Base-by-base conservation (phyloP, 257 asterid species). In the Thymus quinquecostatus region DNA sequence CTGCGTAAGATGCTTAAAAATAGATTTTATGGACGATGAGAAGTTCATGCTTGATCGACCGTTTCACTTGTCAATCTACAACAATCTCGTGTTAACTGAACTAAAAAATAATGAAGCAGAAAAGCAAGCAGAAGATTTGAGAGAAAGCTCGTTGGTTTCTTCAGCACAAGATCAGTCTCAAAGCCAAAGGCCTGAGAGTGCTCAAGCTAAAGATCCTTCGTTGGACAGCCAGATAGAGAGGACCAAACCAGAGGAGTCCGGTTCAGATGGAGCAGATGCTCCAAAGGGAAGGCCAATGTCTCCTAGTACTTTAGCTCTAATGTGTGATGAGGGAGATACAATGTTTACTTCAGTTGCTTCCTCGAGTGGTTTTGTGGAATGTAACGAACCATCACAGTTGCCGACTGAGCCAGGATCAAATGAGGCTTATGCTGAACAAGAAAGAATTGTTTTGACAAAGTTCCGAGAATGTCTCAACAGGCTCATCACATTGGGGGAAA, bases 301-400 rank as follows among this genome's bases (percentile, higher is more conserved):
- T 64, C 99, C 98, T 11, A 92, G 96, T 77, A 95, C 98, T 27
- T 81, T 92, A 81, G 99, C 99, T 69, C 84, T 95, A 75, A 89
- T 95, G 98, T 95, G 99, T 29, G 97, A 95, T 49, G 99, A 95
- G 81, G 86, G 82, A 78, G 97, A 89, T 71, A 72, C 92, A 6
- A 80, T 90, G 87, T 93, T 91, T 77, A 43, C 87, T 73, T 44
- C 87, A 49, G 73, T 72, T 76, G 71, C 84, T 86, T 77, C 92
- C 70, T 68, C 86, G 7, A 83, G 84, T 82, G 86, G 86, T 21
- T 70, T 80, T 56, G 81, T 47, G 53, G 85, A 73, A 66, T 83
- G 80, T 54, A 81, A 73, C 62, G 73, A 65, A 28, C 75, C 87
- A 54, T 82, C 94, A 63, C 89, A 84, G 75, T 56, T 78, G 80